Conservation (phyloP, 148 eudicot species). For the Fagopyrum homotropicum region DNA sequence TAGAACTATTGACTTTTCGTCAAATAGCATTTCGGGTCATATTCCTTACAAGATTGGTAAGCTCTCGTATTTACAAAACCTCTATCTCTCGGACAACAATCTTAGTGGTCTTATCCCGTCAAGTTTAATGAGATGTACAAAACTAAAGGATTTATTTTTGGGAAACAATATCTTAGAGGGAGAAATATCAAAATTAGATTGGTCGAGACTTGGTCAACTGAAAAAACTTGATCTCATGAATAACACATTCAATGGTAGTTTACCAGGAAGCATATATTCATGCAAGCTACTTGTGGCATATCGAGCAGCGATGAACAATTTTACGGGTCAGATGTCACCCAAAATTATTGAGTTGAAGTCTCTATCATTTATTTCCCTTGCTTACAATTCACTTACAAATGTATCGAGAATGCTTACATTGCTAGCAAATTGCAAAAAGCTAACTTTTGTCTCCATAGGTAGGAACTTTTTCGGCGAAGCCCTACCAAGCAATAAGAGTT, state of each 20-base stretch:
- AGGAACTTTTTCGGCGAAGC: conserved; percentile 50
- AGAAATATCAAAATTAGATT: conserved; percentile 62
- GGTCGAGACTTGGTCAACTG: conserved; percentile 45
- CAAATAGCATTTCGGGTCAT: too few relatives aligned
- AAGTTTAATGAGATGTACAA: conserved; percentile 68
- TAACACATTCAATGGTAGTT: conserved; percentile 46
- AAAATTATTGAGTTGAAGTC: too few relatives aligned
- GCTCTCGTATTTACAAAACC: too few relatives aligned
- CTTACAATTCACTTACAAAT: too few relatives aligned
- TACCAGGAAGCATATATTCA: conserved; percentile 57
- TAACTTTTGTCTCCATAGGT: too few relatives aligned
- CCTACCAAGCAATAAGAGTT: conserved; percentile 36
- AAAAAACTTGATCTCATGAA: conserved; percentile 60
- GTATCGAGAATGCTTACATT: too few relatives aligned
- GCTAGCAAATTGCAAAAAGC: too few relatives aligned
- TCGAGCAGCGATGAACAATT: conserved; percentile 47
- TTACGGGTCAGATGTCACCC: conserved; percentile 56
- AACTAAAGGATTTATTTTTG: conserved; percentile 38
- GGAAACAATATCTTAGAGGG: conserved; percentile 57
- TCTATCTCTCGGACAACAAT: too few relatives aligned
- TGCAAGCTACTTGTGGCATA: conserved; percentile 66
- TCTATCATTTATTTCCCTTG: too few relatives aligned
- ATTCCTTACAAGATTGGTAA: too few relatives aligned
- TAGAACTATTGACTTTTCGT: too few relatives aligned
- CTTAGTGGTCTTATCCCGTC: too few relatives aligned